phyloP scores from a whole-genome alignment of 2,329 filamentous ascomycete species.

The Ophiostoma sp. region DNA sequence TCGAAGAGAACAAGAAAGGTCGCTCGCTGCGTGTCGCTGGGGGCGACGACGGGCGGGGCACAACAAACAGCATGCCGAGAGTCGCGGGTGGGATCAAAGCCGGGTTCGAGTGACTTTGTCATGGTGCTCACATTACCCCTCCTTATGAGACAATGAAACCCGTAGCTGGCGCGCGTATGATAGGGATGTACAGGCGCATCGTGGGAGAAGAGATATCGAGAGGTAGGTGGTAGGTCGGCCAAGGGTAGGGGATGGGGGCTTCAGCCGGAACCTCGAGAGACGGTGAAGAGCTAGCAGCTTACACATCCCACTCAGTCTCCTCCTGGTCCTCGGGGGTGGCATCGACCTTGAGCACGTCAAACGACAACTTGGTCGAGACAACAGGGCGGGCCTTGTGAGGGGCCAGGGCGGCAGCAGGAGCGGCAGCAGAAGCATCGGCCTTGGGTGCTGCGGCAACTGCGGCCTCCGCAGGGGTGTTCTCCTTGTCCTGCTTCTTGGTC shows the following conservation, averaged over 20 bases:
- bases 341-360: constrained; percentile 45
- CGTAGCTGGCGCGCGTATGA: no score
- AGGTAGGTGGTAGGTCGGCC: neutral
- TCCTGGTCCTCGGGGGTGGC: constrained; percentile 39
- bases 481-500: constrained; percentile 41
- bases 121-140: neutral
- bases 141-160: no score
- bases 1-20: constrained; percentile 10
- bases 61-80: neutral
- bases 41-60: neutral
- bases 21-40: neutral
- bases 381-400: constrained; percentile 29
- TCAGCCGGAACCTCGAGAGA: no score
- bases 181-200: no score
- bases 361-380: constrained; percentile 41
- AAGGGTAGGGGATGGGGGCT: neutral
- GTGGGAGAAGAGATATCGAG: no score
- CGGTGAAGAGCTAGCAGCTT: constrained; percentile 15
- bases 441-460: constrained; percentile 28
- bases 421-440: constrained; percentile 24
- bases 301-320: constrained; percentile 51
- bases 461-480: constrained; percentile 28
- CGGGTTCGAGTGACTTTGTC: neutral
- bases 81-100: neutral
- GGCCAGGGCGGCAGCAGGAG: constrained; percentile 23